Base-by-base conservation (phyloP, 805 yeast species). In the Wickerhamomyces alni region DNA sequence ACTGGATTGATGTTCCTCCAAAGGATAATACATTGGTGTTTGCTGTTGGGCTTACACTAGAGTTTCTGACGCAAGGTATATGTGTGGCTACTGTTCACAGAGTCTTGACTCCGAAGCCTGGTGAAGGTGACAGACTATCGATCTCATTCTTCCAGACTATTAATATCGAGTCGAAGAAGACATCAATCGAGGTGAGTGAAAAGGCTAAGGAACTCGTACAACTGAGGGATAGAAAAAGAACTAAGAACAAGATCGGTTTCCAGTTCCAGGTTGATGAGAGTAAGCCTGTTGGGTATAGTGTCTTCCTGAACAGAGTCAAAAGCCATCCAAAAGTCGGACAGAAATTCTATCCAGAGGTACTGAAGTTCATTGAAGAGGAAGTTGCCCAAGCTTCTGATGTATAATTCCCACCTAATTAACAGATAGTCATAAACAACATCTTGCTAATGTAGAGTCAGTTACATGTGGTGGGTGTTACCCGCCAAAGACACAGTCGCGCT, bases 31-130 rank as follows among this genome's bases (percentile, higher is more conserved):
- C 74, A 0, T 49, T 72, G 19, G 75, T 72, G 4, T 71, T 72
- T 16, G 70, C 70, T 40, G 75, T 62, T 12, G 77, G 77, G 7
- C 72, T 70, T 49, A 70, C 75, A 1, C 47, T 72, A 27, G 76
- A 72, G 48, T 70, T 70, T 15, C 55, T 72, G 8, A 66, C 75
- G 3, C 63, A 61, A 38, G 75, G 75, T 2, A 69, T 67, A 3
- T 70, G 75, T 51, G 66, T 68, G 37, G 72, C 77, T 8, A 70
- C 76, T 4, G 71, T 71, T 18, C 77, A 72, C 49, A 52, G 72
- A 35, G 77, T 71, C 2, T 29, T 57, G 44, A 58, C 52, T 6
- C 50, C 50, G 12, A 29, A 33, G 8, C 55, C 58, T 4, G 45
- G 40, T 2, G 40, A 44, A 15, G 52, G 56, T 7, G 52, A 51